Conservation (phyloP, 805 yeast genomes). For the Ogataea dorogensis region DNA sequence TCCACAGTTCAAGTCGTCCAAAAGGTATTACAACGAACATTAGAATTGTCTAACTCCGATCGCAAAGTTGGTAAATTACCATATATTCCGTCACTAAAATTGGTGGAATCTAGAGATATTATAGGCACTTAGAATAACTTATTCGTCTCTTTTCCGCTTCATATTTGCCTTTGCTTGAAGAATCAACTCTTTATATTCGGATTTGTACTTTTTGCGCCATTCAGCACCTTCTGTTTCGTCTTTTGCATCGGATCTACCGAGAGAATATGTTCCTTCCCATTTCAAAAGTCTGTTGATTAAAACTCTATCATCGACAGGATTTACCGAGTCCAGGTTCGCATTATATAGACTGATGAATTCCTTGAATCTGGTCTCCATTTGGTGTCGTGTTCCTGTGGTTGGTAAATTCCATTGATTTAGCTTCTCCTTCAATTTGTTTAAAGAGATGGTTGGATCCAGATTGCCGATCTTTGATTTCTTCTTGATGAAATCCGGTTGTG, state of each 20-base stretch:
- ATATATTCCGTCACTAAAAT: slow-evolving; percentile 42
- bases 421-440: slow-evolving; percentile 59
- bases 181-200: slow-evolving; percentile 27
- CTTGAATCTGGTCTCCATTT: slow-evolving; percentile 67
- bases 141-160: slow-evolving; percentile 2
- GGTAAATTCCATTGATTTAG: slow-evolving; percentile 55
- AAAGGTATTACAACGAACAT: slow-evolving; percentile 42
- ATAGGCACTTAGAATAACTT: slow-evolving; percentile 9
- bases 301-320: slow-evolving; percentile 57
- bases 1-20: slow-evolving; percentile 42
- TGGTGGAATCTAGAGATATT: slow-evolving; percentile 41
- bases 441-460: slow-evolving; percentile 59
- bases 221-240: slow-evolving; percentile 22
- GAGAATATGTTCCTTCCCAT: slow-evolving; percentile 57
- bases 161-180: slow-evolving; percentile 22
- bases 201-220: slow-evolving; percentile 27
- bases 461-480: slow-evolving; percentile 49
- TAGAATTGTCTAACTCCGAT: slow-evolving; percentile 22
- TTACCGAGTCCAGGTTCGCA: slow-evolving; percentile 71
- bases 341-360: slow-evolving; percentile 79
- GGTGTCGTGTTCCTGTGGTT: slow-evolving; percentile 58
- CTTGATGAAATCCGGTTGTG: slow-evolving; percentile 23
- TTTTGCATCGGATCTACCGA: slow-evolving; percentile 11
- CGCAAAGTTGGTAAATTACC: slow-evolving; percentile 15
- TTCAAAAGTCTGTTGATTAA: slow-evolving; percentile 55